Evolutionary conservation across 495 filamentous ascomycete species (phyloP).

Genomic region (Copromyces sp.): DNA sequence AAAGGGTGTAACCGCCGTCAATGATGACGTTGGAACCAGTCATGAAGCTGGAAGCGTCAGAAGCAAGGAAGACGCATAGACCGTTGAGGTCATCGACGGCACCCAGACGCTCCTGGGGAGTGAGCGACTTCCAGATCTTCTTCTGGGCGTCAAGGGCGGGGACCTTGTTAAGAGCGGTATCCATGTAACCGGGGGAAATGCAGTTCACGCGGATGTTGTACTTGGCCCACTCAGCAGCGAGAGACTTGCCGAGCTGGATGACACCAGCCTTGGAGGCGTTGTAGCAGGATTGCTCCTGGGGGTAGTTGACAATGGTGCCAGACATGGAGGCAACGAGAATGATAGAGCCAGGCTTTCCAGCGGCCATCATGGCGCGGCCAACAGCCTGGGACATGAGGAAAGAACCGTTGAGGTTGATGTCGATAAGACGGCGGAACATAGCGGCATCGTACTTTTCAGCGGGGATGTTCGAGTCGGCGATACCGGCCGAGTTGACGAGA

Average conservation of each 20-base stretch:
- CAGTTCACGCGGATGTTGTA: conserved; percentile 67
- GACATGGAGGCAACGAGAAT: conserved; percentile 71
- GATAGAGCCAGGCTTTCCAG: conserved; percentile 56
- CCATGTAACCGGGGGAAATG: conserved; percentile 75
- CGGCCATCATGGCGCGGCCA: conserved; percentile 54
- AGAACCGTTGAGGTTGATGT: conserved; percentile 67
- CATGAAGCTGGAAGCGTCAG: conserved; percentile 64
- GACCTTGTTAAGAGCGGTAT: conserved; percentile 64
- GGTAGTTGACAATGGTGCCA: conserved; percentile 68
- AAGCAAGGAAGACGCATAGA: conserved; percentile 66
- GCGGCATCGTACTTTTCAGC: conserved; percentile 48
- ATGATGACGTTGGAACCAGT: conserved; percentile 70
- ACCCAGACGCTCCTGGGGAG: conserved; percentile 65
- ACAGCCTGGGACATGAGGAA: conserved; percentile 59
- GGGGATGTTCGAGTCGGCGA: conserved; percentile 57
- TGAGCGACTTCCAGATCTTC: conserved; percentile 65
- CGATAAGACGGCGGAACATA: conserved; percentile 62
- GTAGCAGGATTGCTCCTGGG: conserved; percentile 69
- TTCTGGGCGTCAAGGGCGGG: conserved; percentile 66
- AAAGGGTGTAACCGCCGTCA: conserved; percentile 51
- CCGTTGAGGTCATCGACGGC: conserved; percentile 67
- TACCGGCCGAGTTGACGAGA: conserved; percentile 74
- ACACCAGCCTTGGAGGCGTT: conserved; percentile 75
- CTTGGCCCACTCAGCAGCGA: conserved; percentile 73
- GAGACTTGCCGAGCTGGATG: conserved; percentile 63